Conservation (phyloP, 2,329 filamentous ascomycete species). For the Rachicladosporium sp. region DNA sequence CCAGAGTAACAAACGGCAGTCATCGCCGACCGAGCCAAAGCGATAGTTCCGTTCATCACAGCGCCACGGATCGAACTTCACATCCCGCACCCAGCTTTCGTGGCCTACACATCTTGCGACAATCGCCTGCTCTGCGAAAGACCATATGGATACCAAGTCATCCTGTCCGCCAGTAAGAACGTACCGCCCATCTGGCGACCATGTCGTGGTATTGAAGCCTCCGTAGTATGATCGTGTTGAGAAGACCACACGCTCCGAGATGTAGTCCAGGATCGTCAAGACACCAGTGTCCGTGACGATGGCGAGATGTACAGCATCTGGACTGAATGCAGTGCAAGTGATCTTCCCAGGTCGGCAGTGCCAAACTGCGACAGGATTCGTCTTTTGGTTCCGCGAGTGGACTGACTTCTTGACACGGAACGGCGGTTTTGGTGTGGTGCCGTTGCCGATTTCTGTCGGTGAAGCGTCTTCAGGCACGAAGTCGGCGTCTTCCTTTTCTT, state of each 20-base stretch:
- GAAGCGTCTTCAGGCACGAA: slow-evolving; percentile 52
- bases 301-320: slow-evolving; percentile 74
- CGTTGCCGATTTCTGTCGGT: slow-evolving; percentile 16
- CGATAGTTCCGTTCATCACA: slow-evolving; percentile 93
- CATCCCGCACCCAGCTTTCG: slow-evolving; percentile 85
- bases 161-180: slow-evolving; percentile 92
- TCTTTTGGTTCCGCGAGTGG: slow-evolving; percentile 83
- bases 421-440: slow-evolving; percentile 16
- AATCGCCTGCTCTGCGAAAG: slow-evolving; percentile 65
- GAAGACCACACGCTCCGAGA: slow-evolving; percentile 77
- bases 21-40: slow-evolving; percentile 91
- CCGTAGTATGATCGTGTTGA: slow-evolving; percentile 89
- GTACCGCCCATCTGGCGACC: slow-evolving; percentile 95
- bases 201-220: slow-evolving; percentile 82
- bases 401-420: slow-evolving; percentile 81
- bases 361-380: slow-evolving; percentile 86
- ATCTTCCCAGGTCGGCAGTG: slow-evolving; percentile 83
- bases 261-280: slow-evolving; percentile 79
- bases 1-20: slow-evolving; percentile 83
- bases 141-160: slow-evolving; percentile 94
- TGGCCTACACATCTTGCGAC: slow-evolving; percentile 91
- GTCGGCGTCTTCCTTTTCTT: slow-evolving; percentile 81
- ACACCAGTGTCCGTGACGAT: slow-evolving; percentile 87
- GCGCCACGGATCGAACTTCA: slow-evolving; percentile 93
- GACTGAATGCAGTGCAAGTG: slow-evolving; percentile 85